phyloP scores from a whole-genome alignment of 345 rosid genomes.

The Populus tremula region DNA sequence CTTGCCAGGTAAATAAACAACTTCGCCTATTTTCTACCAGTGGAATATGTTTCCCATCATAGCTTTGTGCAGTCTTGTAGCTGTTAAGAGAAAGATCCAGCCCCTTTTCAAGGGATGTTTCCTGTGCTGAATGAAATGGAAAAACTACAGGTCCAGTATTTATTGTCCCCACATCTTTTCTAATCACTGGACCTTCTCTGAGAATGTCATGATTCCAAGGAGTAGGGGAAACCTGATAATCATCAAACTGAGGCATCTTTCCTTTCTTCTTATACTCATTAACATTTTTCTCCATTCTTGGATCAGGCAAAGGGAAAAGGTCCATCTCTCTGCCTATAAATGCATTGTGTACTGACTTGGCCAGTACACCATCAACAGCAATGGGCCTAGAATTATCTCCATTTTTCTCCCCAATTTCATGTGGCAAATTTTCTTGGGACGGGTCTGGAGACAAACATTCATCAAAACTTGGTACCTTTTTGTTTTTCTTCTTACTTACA shows the following conservation, averaged over 20 bases:
- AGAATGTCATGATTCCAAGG: conserved; percentile 29
- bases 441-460: conserved; percentile 31
- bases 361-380: conserved; percentile 25
- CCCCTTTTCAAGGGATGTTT: conserved; percentile 38
- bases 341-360: conserved; percentile 25
- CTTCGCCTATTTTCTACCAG: conserved; percentile 26
- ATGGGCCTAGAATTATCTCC: background rate
- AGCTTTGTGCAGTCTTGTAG: conserved; percentile 36
- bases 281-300: conserved; percentile 41
- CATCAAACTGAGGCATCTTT: conserved; percentile 38
- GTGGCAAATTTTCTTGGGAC: conserved; percentile 35
- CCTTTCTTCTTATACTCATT: conserved; percentile 46
- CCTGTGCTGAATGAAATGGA: conserved; percentile 34
- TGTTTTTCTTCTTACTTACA: conserved; percentile 50
- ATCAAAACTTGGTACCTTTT: conserved; percentile 35
- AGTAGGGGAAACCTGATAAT: conserved; percentile 31
- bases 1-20: conserved; percentile 30
- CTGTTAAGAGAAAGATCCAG: conserved; percentile 41
- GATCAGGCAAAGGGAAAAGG: conserved; percentile 38
- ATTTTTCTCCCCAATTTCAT: conserved; percentile 27
- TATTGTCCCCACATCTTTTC: conserved; percentile 29
- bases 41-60: conserved; percentile 28
- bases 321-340: conserved; percentile 33
- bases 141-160: conserved; percentile 20
- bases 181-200: conserved; percentile 30